Evolutionary conservation across 2,329 filamentous ascomycete genomes (phyloP).

Genomic region (Xylaria sp.): DNA sequence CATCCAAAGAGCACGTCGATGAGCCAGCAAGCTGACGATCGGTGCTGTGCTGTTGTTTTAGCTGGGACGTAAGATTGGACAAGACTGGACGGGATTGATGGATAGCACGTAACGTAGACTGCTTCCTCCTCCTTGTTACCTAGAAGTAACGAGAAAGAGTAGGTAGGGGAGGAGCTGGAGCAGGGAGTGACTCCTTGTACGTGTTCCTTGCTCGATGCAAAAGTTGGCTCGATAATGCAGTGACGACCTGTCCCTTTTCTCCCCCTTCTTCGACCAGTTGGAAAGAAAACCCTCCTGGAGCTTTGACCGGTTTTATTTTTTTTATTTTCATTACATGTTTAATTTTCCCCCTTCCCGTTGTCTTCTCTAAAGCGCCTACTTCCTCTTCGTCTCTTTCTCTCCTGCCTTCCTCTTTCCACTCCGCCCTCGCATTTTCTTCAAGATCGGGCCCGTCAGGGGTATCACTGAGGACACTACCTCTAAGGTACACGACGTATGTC

Average conservation of each 20-base stretch:
- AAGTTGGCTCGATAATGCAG: conserved; percentile 6
- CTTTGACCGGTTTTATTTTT: background rate
- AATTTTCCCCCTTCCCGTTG: background rate
- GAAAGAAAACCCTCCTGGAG: background rate
- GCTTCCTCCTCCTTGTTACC: background rate
- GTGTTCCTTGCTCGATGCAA: conserved; percentile 11
- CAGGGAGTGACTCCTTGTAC: conserved; percentile 4
- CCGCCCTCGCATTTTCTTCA: conserved; percentile 25
- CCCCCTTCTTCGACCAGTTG: background rate
- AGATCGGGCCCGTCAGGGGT: conserved; percentile 29
- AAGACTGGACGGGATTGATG: conserved; percentile 1
- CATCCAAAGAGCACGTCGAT: conserved; percentile 34
- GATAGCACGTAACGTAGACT: conserved; percentile 1
- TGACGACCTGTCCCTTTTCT: conserved; percentile 11
- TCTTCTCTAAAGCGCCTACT: background rate
- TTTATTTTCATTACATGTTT: background rate
- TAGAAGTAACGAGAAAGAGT: conserved; percentile 2
- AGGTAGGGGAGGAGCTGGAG: background rate
- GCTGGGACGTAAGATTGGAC: conserved; percentile 6
- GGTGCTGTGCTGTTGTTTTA: background rate
- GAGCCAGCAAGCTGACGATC: conserved; percentile 8
- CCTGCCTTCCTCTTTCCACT: conserved; percentile 16
- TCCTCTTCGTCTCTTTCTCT: conserved; percentile 7
- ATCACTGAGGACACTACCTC: conserved; percentile 4
- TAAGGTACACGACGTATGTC: conserved; percentile 14